These are phyloP conservation scores for Stephanodiscus minutulus DNA, from an alignment of 108 stramenopile species.

Conservation along the genomic window DNA sequence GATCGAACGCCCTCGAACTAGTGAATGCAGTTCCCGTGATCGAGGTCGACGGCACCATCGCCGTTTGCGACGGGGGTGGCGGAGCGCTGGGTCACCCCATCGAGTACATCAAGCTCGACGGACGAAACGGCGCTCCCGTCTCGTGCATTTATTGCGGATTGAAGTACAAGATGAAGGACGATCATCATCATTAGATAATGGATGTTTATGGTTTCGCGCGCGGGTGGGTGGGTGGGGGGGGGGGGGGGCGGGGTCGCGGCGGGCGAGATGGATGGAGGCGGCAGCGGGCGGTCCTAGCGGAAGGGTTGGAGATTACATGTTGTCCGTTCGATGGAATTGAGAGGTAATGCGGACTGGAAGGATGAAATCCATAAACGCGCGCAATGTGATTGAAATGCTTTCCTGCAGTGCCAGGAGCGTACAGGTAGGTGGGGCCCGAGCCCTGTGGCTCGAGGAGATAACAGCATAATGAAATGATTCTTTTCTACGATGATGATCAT, in stretches of 20 bases:
- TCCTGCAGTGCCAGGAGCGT: no score
- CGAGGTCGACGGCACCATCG: slow-evolving; percentile 89
- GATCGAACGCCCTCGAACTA: slow-evolving; percentile 93
- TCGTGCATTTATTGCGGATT: slow-evolving; percentile 85
- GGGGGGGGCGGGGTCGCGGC: no score
- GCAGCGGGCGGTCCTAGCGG: no score
- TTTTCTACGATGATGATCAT: no score
- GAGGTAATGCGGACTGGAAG: no score
- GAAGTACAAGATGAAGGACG: slow-evolving; percentile 54
- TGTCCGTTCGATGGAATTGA: no score
- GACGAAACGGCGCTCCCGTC: slow-evolving; percentile 60
- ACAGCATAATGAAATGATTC: no score
- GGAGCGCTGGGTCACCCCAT: slow-evolving; percentile 96
- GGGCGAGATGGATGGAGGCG: background rate
- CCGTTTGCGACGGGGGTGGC: slow-evolving; percentile 94
- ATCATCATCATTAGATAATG: slow-evolving; percentile 15
- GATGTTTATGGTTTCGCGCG: background rate
- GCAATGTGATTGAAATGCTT: no score
- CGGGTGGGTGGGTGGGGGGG: background rate
- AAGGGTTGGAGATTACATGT: no score
- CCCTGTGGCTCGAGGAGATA: no score
- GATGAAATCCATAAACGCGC: no score
- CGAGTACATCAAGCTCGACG: slow-evolving; percentile 85
- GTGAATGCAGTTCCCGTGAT: slow-evolving; percentile 84
- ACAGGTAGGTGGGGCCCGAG: no score